Base-by-base conservation (phyloP, 2,329 filamentous ascomycete genomes). In the Chaetomiaceae sp. region DNA sequence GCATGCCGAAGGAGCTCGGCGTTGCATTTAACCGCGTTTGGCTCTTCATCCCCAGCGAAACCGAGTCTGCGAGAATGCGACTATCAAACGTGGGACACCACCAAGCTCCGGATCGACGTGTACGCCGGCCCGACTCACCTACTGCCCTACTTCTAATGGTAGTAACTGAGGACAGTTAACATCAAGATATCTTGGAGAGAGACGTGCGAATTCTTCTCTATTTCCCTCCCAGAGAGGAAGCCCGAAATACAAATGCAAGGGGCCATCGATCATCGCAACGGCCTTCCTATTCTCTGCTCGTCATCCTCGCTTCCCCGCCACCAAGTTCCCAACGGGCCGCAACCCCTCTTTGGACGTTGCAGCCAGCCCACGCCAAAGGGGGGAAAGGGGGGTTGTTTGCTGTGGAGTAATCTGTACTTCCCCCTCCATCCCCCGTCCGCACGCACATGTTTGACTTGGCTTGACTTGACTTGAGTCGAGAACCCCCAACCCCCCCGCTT, bases 341-440 rank as follows among this genome's bases (percentile, higher is more conserved):
- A 43, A 55, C 53, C 48, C 53, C 49, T 52, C 53, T 21, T 44
- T 44, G 25, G 13, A 35, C 39, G 43, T 54, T 48, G 40, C 47
- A 54, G 19, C 30, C 21, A 38, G 48, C n/a, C n/a, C n/a, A n/a
- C n/a, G n/a, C n/a, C n/a, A n/a, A n/a, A n/a, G n/a, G n/a, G n/a
- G n/a, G n/a, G n/a, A n/a, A n/a, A n/a, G n/a, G n/a, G 25, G 46
- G 43, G 47, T 49, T 23, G 19, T 25, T 30, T 16, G 8, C 7
- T 33, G 52, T 51, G 52, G 52, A 54, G 52, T n/a, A n/a, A n/a
- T n/a, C n/a, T n/a, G n/a, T n/a, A n/a, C n/a, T n/a, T n/a, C n/a
- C n/a, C n/a, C 37, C 48, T 17, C 5, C 34, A 37, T 51, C 48
- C 35, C 27, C n/a, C n/a, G n/a, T n/a, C n/a, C 30, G 48, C 16